phyloP scores from a whole-genome alignment of 345 rosid species.

The Melaleuca alternifolia region DNA sequence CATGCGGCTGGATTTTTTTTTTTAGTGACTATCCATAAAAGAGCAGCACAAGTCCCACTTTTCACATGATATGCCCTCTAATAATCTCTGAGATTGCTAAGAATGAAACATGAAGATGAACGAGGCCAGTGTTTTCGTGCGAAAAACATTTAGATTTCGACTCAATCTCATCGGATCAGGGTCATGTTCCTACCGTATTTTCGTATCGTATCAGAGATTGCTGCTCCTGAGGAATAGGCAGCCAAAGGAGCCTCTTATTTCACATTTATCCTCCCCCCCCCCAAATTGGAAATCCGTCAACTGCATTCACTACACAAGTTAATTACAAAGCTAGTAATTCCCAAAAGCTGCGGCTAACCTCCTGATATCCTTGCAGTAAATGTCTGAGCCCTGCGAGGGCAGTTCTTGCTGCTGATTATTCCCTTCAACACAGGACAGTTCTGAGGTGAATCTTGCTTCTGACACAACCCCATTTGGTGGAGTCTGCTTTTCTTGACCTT shows the following conservation, averaged over 20 bases:
- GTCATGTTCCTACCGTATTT: not conserved
- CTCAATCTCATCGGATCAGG: not conserved
- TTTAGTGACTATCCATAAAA: not conserved
- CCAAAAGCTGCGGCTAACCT: slow-evolving; percentile 5
- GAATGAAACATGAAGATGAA: not conserved
- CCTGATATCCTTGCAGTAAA: slow-evolving; percentile 6
- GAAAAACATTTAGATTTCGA: not conserved
- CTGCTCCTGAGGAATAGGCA: not conserved
- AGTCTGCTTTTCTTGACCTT: slow-evolving; percentile 1
- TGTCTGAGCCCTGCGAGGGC: not conserved
- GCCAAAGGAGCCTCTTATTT: not conserved
- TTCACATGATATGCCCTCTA: not conserved
- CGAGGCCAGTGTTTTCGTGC: not conserved
- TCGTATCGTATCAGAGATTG: not conserved
- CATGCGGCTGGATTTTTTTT: accelerated
- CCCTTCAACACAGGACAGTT: not conserved
- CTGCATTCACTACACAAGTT: not conserved
- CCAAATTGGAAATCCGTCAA: not conserved
- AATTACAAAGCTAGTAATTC: not conserved
- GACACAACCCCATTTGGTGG: not conserved
- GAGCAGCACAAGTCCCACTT: not conserved
- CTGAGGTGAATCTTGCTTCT: not conserved
- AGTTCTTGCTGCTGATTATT: not conserved
- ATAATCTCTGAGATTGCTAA: not conserved
- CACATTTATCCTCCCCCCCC: not conserved